phyloP scores from a whole-genome alignment of 139 green algal genomes.

The Tetradesmus obliquus region DNA sequence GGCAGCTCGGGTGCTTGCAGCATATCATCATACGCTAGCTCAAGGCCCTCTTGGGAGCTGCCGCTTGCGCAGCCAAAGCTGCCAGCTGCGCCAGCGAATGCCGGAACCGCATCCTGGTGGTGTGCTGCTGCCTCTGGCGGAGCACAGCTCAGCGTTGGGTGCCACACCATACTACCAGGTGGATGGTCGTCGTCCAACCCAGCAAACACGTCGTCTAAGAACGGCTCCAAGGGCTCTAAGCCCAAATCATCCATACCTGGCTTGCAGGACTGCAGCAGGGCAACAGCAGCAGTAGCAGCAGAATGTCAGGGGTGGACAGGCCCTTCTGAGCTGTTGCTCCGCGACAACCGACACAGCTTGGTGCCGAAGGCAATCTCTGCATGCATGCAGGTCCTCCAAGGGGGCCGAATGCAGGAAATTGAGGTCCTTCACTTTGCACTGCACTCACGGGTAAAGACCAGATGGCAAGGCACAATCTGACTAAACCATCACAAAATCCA shows the following conservation, averaged over 20 bases:
- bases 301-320: neutral
- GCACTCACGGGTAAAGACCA: neutral
- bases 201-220: conserved; percentile 34
- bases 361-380: neutral
- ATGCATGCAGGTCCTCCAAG: neutral
- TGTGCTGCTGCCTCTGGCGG: neutral
- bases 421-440: neutral
- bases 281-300: neutral
- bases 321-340: neutral
- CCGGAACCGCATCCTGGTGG: neutral
- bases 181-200: neutral
- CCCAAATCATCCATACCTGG: conserved; percentile 1
- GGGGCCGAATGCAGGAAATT: neutral
- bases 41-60: neutral
- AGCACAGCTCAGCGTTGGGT: neutral
- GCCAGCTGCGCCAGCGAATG: neutral
- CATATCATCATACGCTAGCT: neutral
- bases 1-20: neutral
- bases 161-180: neutral
- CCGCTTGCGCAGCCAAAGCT: neutral
- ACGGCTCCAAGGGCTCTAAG: conserved; percentile 24
- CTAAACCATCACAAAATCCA: too few relatives aligned
- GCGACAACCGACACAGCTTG: neutral
- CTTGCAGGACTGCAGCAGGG: neutral
- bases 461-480: too few relatives aligned